phyloP scores from a whole-genome alignment of 2,329 filamentous ascomycete species.

The Colletotrichum eremochloae region DNA sequence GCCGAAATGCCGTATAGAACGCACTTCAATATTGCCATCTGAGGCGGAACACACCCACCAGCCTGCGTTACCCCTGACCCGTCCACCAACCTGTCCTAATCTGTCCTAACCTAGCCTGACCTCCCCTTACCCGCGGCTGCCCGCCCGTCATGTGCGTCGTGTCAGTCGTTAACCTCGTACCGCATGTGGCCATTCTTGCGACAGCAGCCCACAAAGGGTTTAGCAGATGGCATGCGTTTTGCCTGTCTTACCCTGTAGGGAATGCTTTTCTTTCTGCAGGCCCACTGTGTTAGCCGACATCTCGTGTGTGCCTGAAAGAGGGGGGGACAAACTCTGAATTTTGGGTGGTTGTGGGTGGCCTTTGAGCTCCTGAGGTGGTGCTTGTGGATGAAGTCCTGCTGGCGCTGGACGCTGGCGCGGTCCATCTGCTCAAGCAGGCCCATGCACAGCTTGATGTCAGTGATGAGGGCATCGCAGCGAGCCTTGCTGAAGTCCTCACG shows the following conservation, averaged over 20 bases:
- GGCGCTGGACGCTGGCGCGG: slow-evolving; percentile 75
- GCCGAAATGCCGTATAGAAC: not conserved
- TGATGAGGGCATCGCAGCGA: slow-evolving; percentile 83
- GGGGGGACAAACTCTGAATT: slow-evolving; percentile 60
- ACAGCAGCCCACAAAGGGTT: slow-evolving; percentile 9
- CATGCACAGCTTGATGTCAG: slow-evolving; percentile 83
- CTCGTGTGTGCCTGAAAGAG: not conserved
- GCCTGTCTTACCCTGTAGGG: slow-evolving; percentile 87
- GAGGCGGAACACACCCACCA: not conserved
- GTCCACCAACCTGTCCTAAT: not conserved
- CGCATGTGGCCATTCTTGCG: slow-evolving; percentile 19
- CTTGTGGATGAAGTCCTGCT: slow-evolving; percentile 73
- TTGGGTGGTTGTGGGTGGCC: slow-evolving; percentile 64
- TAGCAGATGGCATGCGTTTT: slow-evolving; percentile 93
- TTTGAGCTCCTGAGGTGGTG: slow-evolving; percentile 68
- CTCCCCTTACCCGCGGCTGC: not conserved
- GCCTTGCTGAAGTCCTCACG: slow-evolving; percentile 90
- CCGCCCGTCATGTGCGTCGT: slow-evolving; percentile 21
- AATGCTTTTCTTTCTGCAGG: slow-evolving; percentile 80
- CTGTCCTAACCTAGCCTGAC: not conserved
- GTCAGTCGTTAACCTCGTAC: slow-evolving; percentile 30
- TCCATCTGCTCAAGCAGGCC: slow-evolving; percentile 81
- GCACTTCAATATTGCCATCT: not conserved
- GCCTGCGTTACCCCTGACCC: not conserved
- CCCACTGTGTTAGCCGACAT: not conserved